Conservation (phyloP, 73 alveolate genomes). For the Paramecium pentaurelia region DNA sequence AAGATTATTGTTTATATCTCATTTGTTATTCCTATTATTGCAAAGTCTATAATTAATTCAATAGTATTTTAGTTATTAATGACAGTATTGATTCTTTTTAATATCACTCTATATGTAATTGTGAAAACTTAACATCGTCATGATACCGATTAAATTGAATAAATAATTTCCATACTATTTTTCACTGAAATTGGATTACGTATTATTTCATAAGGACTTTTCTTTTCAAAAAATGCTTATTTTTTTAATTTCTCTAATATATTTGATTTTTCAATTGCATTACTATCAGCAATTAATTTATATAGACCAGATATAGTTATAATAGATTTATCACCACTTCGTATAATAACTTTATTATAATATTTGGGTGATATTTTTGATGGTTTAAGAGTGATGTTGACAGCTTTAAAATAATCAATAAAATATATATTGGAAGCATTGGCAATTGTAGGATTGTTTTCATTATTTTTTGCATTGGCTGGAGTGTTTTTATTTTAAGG, state of each 20-base stretch:
- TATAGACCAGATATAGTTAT: not conserved
- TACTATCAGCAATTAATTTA: not conserved
- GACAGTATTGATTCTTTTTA: not conserved
- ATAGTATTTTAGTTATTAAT: not conserved
- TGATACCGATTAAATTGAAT: not conserved
- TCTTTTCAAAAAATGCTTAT: not conserved
- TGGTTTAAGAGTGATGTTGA: not conserved
- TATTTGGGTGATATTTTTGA: not conserved
- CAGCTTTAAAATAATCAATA: not conserved
- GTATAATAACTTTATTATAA: not conserved
- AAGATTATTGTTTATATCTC: not conserved
- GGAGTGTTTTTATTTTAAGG: conserved; percentile 22
- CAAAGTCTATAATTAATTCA: not conserved
- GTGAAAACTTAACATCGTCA: not conserved
- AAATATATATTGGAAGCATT: not conserved
- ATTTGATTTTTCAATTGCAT: not conserved
- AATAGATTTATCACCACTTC: not conserved
- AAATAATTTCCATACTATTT: not conserved
- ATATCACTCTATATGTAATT: not conserved
- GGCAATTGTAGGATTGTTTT: not conserved
- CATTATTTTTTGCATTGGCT: not conserved
- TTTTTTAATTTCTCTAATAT: not conserved
- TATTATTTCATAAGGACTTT: not conserved
- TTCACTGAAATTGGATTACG: not conserved
- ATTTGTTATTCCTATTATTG: not conserved